Conservation (phyloP, 2,329 filamentous ascomycete genomes). For the Fusarium zealandicum region DNA sequence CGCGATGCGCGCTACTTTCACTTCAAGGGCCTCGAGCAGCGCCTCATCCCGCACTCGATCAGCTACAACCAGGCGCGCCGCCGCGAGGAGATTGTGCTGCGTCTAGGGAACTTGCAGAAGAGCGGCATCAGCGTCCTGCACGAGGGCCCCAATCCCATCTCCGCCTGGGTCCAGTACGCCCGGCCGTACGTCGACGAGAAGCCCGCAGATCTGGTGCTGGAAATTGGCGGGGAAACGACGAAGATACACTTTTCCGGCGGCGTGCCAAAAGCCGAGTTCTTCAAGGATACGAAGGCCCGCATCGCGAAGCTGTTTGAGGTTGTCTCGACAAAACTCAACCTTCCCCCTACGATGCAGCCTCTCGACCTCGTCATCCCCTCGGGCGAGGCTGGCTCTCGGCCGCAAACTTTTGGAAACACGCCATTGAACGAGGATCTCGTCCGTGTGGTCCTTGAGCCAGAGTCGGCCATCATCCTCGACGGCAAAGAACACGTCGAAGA, state of each 20-base stretch:
- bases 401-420: slow-evolving; percentile 72
- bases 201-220: slow-evolving; percentile 77
- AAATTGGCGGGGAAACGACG: slow-evolving; percentile 75
- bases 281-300: slow-evolving; percentile 72
- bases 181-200: slow-evolving; percentile 85
- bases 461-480: slow-evolving; percentile 67
- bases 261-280: slow-evolving; percentile 71
- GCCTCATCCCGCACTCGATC: slow-evolving; percentile 78
- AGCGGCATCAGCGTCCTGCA: slow-evolving; percentile 75
- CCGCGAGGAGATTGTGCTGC: slow-evolving; percentile 77
- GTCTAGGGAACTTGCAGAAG: slow-evolving; percentile 87
- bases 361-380: slow-evolving; percentile 72
- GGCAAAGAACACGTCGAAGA: slow-evolving; percentile 54
- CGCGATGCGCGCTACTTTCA: slow-evolving; percentile 93
- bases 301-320: slow-evolving; percentile 79
- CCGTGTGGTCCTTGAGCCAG: slow-evolving; percentile 66
- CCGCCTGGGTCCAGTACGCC: slow-evolving; percentile 75
- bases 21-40: slow-evolving; percentile 89
- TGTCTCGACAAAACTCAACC: slow-evolving; percentile 79
- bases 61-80: slow-evolving; percentile 75
- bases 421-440: slow-evolving; percentile 75
- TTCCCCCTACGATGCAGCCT: slow-evolving; percentile 66
- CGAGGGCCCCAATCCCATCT: slow-evolving; percentile 45
- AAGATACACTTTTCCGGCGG: slow-evolving; percentile 57
- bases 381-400: slow-evolving; percentile 67